Base-by-base conservation (phyloP, 2,329 filamentous ascomycete species). In the Ophiosphaerella korrae region DNA sequence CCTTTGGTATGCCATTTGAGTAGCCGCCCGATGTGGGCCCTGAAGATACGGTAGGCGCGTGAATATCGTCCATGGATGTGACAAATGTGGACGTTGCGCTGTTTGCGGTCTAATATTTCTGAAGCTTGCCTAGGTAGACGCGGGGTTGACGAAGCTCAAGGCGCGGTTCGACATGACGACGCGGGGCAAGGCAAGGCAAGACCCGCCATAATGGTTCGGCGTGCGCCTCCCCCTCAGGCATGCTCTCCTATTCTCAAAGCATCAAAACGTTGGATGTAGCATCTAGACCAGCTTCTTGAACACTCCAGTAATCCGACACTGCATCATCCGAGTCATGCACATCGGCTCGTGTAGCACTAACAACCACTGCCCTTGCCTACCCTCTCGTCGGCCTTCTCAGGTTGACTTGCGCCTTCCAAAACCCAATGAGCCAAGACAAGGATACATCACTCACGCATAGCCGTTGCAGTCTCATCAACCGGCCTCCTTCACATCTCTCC, bases 31-130 rank as follows among this genome's bases (percentile, higher is more conserved):
- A 81, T 49, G 86, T 87, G 31, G 90, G 89, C 53, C 92, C 92
- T 36, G 92, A 92, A 50, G 88, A 81, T 75, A 90, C 85, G 14
- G 85, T 88, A n/a, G 86, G 85, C 39, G 85, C 80, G 66, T 89
- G 86, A 48, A 89, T 78, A 62, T 87, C 80, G 70, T 87, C 82
- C 86, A 89, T 88, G 63, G 72, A 77, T 55, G 81, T 75, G 62
- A 80, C 81, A 34, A 48, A 21, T 16, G 42, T 38, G 26, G 11
- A 37, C 24, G 24, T 34, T 12, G n/a, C 21, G 26, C 21, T 46
- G 43, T 24, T 43, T n/a, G 24, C 11, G 42, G 43, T 50, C 26
- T 40, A 44, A 37, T 39, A 12, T 23, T 37, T 42, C 23, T 39
- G 42, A 42, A 44, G 13, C 23, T 11, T 46, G 41, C 45, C 40